Evolutionary conservation across 225 moss, liverwort and hornwort genomes (phyloP).

Genomic region (Rhytidiadelphus loreus): DNA sequence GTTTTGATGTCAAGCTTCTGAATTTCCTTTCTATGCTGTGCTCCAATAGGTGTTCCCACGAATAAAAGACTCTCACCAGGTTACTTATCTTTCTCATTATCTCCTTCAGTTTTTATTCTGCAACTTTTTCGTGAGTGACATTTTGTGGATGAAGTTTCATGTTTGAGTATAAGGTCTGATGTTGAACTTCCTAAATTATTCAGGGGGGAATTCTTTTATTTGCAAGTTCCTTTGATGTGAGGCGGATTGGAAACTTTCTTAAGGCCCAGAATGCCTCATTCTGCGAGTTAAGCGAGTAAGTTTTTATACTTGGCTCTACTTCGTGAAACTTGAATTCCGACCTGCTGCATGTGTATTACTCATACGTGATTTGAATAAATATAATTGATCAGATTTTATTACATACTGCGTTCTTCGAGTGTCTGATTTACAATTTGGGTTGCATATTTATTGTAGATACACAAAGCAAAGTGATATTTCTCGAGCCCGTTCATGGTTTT

Average conservation of each 20-base stretch:
- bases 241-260: slow-evolving; percentile 76
- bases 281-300: slow-evolving; percentile 87
- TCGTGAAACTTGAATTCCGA: not conserved
- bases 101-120: not conserved
- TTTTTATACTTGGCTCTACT: not conserved
- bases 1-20: not conserved
- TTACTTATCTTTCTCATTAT: not conserved
- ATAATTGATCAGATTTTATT: not conserved
- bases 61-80: slow-evolving; percentile 75
- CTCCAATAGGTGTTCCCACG: slow-evolving; percentile 59
- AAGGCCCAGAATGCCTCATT: slow-evolving; percentile 75
- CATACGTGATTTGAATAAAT: not conserved
- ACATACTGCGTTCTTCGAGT: not conserved
- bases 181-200: not conserved
- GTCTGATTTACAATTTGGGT: not conserved
- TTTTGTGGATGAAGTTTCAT: not conserved
- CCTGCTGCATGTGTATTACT: not conserved
- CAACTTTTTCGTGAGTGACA: not conserved
- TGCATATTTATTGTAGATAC: slow-evolving; percentile 36
- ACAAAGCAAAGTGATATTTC: slow-evolving; percentile 90
- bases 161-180: not conserved
- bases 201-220: slow-evolving; percentile 83
- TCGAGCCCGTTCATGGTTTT: slow-evolving; percentile 82
- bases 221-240: slow-evolving; percentile 67
- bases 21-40: not conserved